Evolutionary conservation across 192 early-diverging fungal genomes (phyloP).

Genomic region (Helicostylum pulchrum): DNA sequence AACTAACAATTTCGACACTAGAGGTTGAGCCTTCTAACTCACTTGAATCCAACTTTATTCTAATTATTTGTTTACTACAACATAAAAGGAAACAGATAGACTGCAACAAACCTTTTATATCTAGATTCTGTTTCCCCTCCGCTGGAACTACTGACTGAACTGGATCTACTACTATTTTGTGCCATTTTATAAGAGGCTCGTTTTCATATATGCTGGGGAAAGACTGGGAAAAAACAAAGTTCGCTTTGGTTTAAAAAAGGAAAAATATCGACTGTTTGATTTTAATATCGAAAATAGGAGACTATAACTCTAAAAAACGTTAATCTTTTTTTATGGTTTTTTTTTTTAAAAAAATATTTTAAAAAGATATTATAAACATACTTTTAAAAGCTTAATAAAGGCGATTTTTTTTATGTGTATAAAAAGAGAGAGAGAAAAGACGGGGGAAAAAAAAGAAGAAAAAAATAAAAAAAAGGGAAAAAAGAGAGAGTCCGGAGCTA

Average conservation of each 20-base stretch:
- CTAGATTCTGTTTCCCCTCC: not conserved
- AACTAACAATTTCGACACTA: not conserved
- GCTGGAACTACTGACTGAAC: slow-evolving; percentile 8
- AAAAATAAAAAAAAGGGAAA: not conserved
- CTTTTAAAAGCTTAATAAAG: not conserved
- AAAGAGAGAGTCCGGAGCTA: not conserved
- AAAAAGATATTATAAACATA: no score
- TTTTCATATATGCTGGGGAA: not conserved
- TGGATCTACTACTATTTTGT: slow-evolving; percentile 12
- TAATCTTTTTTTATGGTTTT: no score
- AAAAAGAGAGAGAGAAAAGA: not conserved
- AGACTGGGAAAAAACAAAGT: not conserved
- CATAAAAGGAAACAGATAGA: not conserved
- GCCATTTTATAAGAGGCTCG: not conserved
- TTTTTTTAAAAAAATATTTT: no score
- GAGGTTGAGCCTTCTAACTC: not conserved
- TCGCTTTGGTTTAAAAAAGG: not conserved
- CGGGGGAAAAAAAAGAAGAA: not conserved
- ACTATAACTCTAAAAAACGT: no score
- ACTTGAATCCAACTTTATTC: slow-evolving; percentile 1
- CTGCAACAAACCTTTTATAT: slow-evolving; percentile 7
- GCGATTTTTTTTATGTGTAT: not conserved
- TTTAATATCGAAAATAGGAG: no score
- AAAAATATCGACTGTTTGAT: not conserved
- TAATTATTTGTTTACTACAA: not conserved